Evolutionary conservation across 345 rosid genomes (phyloP), one percentile per base, ranked within the genome.

Genomic region (Aquilaria sinensis): DNA sequence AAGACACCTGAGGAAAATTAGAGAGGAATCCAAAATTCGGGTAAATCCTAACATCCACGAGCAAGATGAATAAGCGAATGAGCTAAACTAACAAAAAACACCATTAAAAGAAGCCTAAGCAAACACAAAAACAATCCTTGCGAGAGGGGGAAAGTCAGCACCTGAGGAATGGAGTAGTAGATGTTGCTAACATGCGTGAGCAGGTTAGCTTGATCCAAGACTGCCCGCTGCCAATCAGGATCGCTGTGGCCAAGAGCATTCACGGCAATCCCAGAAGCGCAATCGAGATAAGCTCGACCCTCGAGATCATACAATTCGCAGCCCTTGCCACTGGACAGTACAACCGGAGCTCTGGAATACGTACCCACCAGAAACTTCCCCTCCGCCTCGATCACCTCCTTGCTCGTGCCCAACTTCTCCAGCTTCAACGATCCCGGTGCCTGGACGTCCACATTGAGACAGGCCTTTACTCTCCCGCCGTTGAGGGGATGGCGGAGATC

Each of bases 131-230:
- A 3, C 43, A 37, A 37, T 37, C 43, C 8, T 37, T 37, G 43
- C 8, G 43, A 37, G 5, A 37, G 8, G 43, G 43, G 43, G 8
- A 37, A 37, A 5, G 43, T 3, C 5, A 37, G 5, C 31, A 89
- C 96, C 95, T 92, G 98, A 65, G 96, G 98, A 2, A 89, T 59
- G 1, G 84, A 73, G 75, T 84, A 81, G 60, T 85, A 92, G 63
- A 75, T 70, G 73, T 89, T 92, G 77, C 98, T 87, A 62, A 82
- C 88, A 59, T 89, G 98, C 48, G 90, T 79, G 65, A 92, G 77
- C 63, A 78, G 43, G 73, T 46, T 58, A 54, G 89, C 98, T 73
- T 92, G 98, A 11, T 89, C 80, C 11, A 69, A 70, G 32, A 92
- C 83, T 2, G 96, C 93, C 51, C 34, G 76, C 7, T 89, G 62